Percentiles rank a stretch among this genome's conserved stretches.
Conservation (phyloP, 805 yeast species). For the Barnettozyma siamensis region DNA sequence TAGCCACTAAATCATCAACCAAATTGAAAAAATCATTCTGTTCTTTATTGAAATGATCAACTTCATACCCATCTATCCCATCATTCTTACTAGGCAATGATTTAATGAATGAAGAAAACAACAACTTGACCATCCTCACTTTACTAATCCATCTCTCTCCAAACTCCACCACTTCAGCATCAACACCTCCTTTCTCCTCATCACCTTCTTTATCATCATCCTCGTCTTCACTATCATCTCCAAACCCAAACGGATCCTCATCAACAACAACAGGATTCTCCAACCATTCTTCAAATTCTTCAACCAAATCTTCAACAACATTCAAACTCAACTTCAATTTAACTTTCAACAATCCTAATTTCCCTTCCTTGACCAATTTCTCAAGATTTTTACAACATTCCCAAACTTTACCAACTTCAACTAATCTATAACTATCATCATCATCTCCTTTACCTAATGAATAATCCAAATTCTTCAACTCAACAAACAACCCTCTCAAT, state of each 20-base stretch:
- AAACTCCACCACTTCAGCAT: slow-evolving; percentile 32
- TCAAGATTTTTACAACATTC: slow-evolving; percentile 49
- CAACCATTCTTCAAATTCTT: slow-evolving; percentile 66
- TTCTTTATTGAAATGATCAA: slow-evolving; percentile 42
- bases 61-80: slow-evolving; percentile 30
- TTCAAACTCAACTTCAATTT: slow-evolving; percentile 39
- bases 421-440: slow-evolving; percentile 37
- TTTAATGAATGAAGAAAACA: slow-evolving; percentile 53
- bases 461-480: slow-evolving; percentile 20
- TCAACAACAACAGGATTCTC: slow-evolving; percentile 46
- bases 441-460: slow-evolving; percentile 14
- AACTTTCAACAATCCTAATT: slow-evolving; percentile 44
- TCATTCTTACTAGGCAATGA: slow-evolving; percentile 41
- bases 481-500: slow-evolving; percentile 19
- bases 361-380: slow-evolving; percentile 41
- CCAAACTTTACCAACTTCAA: slow-evolving; percentile 68
- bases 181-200: slow-evolving; percentile 24
- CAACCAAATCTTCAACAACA: slow-evolving; percentile 55
- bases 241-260: slow-evolving; percentile 46
- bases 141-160: slow-evolving; percentile 47
- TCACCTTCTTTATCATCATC: slow-evolving; percentile 25
- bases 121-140: slow-evolving; percentile 49
- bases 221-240: slow-evolving; percentile 27
- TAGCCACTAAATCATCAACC: slow-evolving; percentile 56
- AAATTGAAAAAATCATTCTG: slow-evolving; percentile 39